Evolutionary conservation across 768 basidiomycete species (phyloP), one percentile per base, ranked within the genome.

Genomic region (Lactarius hengduanensis): DNA sequence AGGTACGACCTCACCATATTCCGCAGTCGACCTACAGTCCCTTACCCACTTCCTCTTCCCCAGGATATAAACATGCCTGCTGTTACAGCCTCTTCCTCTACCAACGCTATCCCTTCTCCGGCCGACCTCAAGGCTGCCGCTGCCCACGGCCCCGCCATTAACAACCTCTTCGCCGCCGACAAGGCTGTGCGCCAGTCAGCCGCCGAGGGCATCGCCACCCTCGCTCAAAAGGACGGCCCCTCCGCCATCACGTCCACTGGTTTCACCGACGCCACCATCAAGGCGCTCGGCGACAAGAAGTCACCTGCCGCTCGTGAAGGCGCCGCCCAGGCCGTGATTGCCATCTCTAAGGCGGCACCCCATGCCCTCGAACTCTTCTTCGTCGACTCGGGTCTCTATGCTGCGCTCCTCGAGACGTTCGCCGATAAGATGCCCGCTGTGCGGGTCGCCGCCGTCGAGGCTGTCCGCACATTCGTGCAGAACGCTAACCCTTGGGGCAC

Each of bases 251-350:
- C 82, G 67, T 81, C 86, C 68, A 79, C 85, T 68, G 87, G 83
- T 69, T 89, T 96, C 79, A 79, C 79, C 43, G 88, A 88, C 62
- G 90, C 92, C 72, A 77, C 86, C 69, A 73, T 92, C 77, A 92
- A 90, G 82, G 94, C 93, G 61, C 87, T 97, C 70, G 82, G 82
- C 78, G 94, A 97, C 87, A 98, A 98, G 86, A 97, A 96, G 82
- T 92, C 90, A 20, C 89, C 94, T 61, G 90, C 89, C 69, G 85
- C 90, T 70, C 94, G 96, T 76, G 92, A 98, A 79, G 92, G 89
- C 72, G 95, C 94, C 62, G 90, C 89, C 60, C 79, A 82, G 75
- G 85, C 90, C 75, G 79, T 97, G 74, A 77, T 79, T 60, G 80
- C 82, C 53, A 79, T 97, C 72, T 81, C 86, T 71, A 83, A 69